A percentile compares a stretch with the other conserved stretches of the same genome.
Conservation (phyloP, 257 asterid genomes). For the Penstemon davidsonii region DNA sequence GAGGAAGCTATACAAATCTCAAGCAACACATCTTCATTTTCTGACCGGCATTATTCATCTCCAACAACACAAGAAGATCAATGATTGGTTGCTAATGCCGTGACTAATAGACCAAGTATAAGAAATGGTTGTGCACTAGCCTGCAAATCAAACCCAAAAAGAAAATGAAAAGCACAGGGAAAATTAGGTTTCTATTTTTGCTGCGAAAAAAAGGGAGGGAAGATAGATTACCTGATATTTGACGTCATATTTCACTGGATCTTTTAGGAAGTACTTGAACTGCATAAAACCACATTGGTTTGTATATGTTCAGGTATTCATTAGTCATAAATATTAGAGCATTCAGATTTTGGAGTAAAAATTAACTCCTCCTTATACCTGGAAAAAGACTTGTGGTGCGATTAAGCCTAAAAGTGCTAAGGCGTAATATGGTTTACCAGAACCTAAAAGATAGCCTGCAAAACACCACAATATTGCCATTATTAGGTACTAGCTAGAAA, state of each 20-base stretch:
- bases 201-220: slow-evolving; percentile 1
- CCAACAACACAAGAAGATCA: slow-evolving; percentile 26
- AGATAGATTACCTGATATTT: slow-evolving; percentile 72
- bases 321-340: not conserved
- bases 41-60: no score
- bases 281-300: slow-evolving; percentile 29
- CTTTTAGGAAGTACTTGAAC: slow-evolving; percentile 64
- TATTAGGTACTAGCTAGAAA: slow-evolving; percentile 1
- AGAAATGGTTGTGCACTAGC: slow-evolving; percentile 99
- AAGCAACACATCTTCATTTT: no score
- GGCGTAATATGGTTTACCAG: slow-evolving; percentile 86
- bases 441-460: slow-evolving; percentile 90
- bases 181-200: not conserved
- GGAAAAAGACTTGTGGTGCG: slow-evolving; percentile 90
- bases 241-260: slow-evolving; percentile 59
- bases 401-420: slow-evolving; percentile 79
- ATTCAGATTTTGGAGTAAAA: not conserved
- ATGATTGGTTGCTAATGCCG: slow-evolving; percentile 89
- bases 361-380: slow-evolving; percentile 35
- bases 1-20: no score
- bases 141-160: slow-evolving; percentile 42
- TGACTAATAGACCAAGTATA: slow-evolving; percentile 79
- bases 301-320: not conserved
- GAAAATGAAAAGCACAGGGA: not conserved
- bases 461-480: slow-evolving; percentile 18